A percentile compares a stretch with the other conserved stretches of the same genome.
These are phyloP conservation scores for Alternaria sp. DNA, from an alignment of 2,329 filamentous ascomycete species.

Conservation along the genomic window DNA sequence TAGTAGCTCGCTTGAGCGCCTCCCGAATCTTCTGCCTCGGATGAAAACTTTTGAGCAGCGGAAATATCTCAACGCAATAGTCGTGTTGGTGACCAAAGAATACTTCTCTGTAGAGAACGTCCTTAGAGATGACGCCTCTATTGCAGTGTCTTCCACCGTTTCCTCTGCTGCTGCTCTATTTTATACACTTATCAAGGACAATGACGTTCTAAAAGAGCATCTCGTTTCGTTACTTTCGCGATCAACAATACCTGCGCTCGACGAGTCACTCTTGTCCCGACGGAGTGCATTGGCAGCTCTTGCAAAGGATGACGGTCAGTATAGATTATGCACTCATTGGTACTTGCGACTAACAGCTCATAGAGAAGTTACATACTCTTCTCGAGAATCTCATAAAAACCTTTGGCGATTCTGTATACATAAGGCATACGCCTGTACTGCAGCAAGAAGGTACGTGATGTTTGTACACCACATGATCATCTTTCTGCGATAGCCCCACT, in stretches of 20 bases:
- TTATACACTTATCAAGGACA: constrained; percentile 33
- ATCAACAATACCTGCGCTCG: constrained; percentile 45
- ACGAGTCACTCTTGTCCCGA: constrained; percentile 39
- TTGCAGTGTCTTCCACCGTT: constrained; percentile 29
- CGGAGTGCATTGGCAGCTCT: constrained; percentile 54
- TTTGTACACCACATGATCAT: neutral
- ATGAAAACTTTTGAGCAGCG: constrained; percentile 61
- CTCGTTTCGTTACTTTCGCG: constrained; percentile 50
- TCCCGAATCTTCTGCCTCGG: constrained; percentile 52
- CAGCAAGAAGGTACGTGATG: constrained; percentile 80
- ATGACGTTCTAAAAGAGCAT: constrained; percentile 43
- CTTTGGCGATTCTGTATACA: constrained; percentile 87
- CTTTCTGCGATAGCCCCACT: constrained; percentile 45
- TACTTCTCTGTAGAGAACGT: constrained; percentile 25
- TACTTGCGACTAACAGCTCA: constrained; percentile 23
- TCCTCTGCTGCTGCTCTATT: constrained; percentile 39
- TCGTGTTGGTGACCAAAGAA: constrained; percentile 37
- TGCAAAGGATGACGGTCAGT: constrained; percentile 53
- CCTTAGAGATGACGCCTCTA: constrained; percentile 19
- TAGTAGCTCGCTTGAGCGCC: constrained; percentile 12
- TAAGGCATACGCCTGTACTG: constrained; percentile 82
- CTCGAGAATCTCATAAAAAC: constrained; percentile 74
- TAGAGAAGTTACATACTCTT: constrained; percentile 61
- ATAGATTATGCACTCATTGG: neutral
- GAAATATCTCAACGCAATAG: constrained; percentile 50